Conservation (phyloP, 73 alveolate species). For the Durusdinium trenchii region DNA sequence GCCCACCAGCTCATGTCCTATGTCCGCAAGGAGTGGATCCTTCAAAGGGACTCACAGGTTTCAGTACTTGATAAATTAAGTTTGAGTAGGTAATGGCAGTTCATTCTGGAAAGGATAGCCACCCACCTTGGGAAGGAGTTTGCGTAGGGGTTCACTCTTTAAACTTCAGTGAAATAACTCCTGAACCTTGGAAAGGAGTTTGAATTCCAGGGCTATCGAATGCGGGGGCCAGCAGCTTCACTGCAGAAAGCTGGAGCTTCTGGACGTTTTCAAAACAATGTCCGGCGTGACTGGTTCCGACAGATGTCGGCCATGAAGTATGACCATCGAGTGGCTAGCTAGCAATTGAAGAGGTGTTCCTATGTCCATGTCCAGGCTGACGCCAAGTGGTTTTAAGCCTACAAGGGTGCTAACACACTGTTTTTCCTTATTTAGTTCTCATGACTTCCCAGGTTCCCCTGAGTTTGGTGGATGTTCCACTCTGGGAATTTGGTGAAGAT, state of each 20-base stretch:
- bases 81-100: too few species aligned
- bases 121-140: too few species aligned
- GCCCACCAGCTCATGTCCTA: not conserved
- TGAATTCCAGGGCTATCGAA: not conserved
- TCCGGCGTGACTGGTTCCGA: conserved; percentile 24
- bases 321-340: not conserved
- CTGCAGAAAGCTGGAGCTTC: not conserved
- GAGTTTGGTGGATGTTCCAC: not conserved
- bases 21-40: not conserved
- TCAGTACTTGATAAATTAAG: too few species aligned
- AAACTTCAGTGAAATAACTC: too few species aligned
- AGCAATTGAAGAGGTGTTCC: not conserved
- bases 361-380: too few species aligned
- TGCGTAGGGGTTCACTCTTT: too few species aligned
- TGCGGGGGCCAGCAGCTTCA: not conserved
- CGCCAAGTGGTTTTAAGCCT: too few species aligned
- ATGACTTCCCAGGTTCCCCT: not conserved
- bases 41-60: not conserved
- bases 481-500: not conserved
- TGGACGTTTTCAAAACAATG: not conserved
- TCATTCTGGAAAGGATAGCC: too few species aligned
- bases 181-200: conserved; percentile 17
- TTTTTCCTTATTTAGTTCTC: not conserved
- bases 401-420: too few species aligned
- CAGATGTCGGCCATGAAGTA: not conserved